Conservation (phyloP, 177 flowering plant genomes). For the Tripterygium wilfordii region DNA sequence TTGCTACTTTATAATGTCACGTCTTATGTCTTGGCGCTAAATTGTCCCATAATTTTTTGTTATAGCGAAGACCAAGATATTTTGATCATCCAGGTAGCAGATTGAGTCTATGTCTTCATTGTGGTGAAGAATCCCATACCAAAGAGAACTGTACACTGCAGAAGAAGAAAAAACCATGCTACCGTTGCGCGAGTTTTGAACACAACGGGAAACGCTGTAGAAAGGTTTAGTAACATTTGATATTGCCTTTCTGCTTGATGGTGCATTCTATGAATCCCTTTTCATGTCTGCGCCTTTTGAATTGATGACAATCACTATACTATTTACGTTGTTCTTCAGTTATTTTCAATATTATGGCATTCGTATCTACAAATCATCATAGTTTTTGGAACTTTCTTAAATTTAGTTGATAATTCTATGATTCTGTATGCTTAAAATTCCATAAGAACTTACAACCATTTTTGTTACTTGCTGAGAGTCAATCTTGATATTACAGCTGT, state of each 20-base stretch:
- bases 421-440: too few relatives aligned
- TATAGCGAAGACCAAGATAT: constrained; percentile 70
- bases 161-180: constrained; percentile 48
- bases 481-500: constrained; percentile 10
- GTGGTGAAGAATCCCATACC: constrained; percentile 63
- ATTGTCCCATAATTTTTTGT: constrained; percentile 5
- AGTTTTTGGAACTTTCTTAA: too few relatives aligned
- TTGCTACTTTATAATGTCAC: neutral
- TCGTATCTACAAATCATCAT: too few relatives aligned
- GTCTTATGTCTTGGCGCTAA: neutral
- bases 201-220: constrained; percentile 29
- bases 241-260: neutral
- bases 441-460: too few relatives aligned
- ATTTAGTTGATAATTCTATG: too few relatives aligned
- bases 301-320: too few relatives aligned
- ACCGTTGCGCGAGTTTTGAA: constrained; percentile 34
- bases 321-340: too few relatives aligned
- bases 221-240: constrained; percentile 20
- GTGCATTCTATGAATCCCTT: neutral
- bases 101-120: constrained; percentile 44
- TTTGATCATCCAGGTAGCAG: constrained; percentile 57
- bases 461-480: neutral
- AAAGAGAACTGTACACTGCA: constrained; percentile 39
- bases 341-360: too few relatives aligned
- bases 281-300: neutral